A percentile compares a stretch with the other conserved stretches of the same genome.
These are phyloP conservation scores for Paramecium tetraurelia DNA, from an alignment of 73 alveolate species.

Conservation along the genomic window DNA sequence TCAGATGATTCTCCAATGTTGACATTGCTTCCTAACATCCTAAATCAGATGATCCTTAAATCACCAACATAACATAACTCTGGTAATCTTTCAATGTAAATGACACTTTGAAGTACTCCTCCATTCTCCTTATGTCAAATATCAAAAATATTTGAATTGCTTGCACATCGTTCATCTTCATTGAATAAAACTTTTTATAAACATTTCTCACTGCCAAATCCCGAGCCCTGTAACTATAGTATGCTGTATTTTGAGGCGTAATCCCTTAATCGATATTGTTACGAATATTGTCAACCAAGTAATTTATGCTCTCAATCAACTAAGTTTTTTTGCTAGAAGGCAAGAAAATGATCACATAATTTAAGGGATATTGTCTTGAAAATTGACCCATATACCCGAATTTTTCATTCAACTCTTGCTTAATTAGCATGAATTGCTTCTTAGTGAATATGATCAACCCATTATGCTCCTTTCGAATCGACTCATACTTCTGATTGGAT, in stretches of 20 bases:
- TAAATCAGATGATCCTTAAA: background rate
- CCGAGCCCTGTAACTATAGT: background rate
- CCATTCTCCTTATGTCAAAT: background rate
- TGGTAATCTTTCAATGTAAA: background rate
- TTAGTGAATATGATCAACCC: background rate
- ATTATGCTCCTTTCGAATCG: background rate
- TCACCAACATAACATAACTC: background rate
- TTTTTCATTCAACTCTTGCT: background rate
- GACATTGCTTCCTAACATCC: background rate
- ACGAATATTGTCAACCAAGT: background rate
- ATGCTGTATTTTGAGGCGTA: background rate
- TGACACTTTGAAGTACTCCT: background rate
- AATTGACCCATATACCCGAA: background rate
- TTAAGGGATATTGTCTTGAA: background rate
- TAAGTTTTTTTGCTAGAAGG: background rate
- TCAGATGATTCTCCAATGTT: background rate
- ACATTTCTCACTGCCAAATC: background rate
- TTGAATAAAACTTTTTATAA: background rate
- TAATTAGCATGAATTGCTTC: background rate
- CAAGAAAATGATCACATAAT: background rate
- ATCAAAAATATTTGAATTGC: background rate
- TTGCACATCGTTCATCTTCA: background rate
- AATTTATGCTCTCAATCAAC: background rate
- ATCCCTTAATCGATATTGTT: background rate
- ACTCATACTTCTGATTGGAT: background rate